Base-by-base conservation (phyloP, 2,329 filamentous ascomycete species). In the Sporothrix curviconia region DNA sequence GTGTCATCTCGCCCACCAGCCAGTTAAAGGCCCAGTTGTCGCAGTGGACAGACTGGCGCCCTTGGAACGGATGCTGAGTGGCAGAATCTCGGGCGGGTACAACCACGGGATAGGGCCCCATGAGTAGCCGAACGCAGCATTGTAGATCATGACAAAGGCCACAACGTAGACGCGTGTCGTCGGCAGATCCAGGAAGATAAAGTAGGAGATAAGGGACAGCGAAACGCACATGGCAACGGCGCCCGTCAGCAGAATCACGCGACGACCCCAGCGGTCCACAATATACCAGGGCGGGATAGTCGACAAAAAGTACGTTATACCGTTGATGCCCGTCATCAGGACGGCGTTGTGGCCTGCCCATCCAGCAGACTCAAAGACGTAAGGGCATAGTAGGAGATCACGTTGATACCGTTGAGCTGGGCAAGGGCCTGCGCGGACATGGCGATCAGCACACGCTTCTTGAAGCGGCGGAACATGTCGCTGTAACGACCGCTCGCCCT, bases 31-130 rank as follows among this genome's bases (percentile, higher is more conserved):
- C 91, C 94, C 94, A 99, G 70, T 99, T 99, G 32, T 86, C 17
- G 94, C 94, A 1, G 94, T 97, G 60, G 92, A 96, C 70, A 99
- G 74, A 80, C 91, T 96, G 55, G 94, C 92, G 60, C 94, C 94
- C 78, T 97, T 97, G 60, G 92, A 95, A 66, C 94, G 86, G 69
- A 97, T 96, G 76, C 91, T 96, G 60, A 99, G 78, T 4, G 94
- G 94, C 43, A 99, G 79, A 61, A 99, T 99, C 78, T 99, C 94
- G n/a, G 94, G 94, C 14, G 94, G 94, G 71, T 97, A 97, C 15
- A 99, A 78, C 94, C 94, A 99, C 8, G 94, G 94, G 61, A 99
- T 95, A 1, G 94, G 94, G 17, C 94, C 94, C 94, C 94, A 99
- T 15, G 81, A 83, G 68, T 92, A 95, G 49, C 94, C 94, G 70